Evolutionary conservation across 1,284 basidiomycete species (phyloP), one percentile per base, ranked within the genome.

Genomic region (Ganoderma multipileum): DNA sequence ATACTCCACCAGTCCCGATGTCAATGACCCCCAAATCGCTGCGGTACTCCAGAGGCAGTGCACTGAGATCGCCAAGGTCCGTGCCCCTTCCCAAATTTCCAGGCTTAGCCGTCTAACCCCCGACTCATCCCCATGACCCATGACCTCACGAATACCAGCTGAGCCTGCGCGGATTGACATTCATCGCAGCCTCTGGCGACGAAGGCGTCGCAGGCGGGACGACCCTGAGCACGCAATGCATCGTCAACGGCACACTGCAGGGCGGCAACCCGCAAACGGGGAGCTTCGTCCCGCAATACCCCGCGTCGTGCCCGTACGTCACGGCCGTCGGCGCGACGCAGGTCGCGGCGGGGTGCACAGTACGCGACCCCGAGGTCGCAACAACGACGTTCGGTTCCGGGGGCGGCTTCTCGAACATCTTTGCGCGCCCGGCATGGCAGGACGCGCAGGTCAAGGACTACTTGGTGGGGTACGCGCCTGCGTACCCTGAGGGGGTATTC

Each of bases 101-200:
- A 42, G 41, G 18, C 41, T 42, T 18, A 42, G 38, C 28, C 3
- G 11, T 36, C 63, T 12, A 20, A 55, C 26, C 23, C 14, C 54
- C 39, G 7, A 41, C 23, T 6, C 33, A 8, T 33, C 3, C n/a
- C 12, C 18, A 55, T 30, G 1, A 4, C n/a, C 16, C 39, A 42
- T 23, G 47, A 7, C 38, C 14, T 2, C 12, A 7, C n/a, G n/a
- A 28, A 30, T 3, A 83, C 83, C 76, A 77, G 70, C 84, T 92
- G 62, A 87, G 88, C 8, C 79, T 85, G 11, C 82, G 83, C 47
- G 91, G 91, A 33, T 83, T 84, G 18, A 87, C 86, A 18, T 80
- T 89, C 20, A 80, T 93, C 72, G 91, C 88, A 79, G 86, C 87
- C 36, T 88, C 87, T 65, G 91, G 91, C 65, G 91, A 89, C 74